phyloP scores from a whole-genome alignment of 345 rosid genomes.

The Dimocarpus longan region DNA sequence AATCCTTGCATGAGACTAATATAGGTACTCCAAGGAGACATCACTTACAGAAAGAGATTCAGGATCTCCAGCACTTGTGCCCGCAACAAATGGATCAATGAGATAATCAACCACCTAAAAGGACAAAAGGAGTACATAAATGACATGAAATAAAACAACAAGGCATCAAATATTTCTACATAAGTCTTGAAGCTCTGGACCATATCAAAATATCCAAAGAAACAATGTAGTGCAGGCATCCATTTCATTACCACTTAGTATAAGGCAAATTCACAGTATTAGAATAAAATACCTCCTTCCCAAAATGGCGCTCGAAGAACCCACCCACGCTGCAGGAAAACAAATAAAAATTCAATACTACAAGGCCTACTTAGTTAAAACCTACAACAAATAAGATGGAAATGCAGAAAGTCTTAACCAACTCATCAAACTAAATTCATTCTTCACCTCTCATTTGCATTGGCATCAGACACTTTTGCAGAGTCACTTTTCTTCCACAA shows the following conservation, averaged over 20 bases:
- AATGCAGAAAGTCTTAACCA: neutral
- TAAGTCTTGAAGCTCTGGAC: constrained; percentile 2
- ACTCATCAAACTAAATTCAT: neutral
- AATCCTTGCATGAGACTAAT: constrained; percentile 19
- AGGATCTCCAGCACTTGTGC: constrained; percentile 88
- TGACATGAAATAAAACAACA: constrained; percentile 17
- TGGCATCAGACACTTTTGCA: constrained; percentile 39
- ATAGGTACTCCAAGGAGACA: constrained; percentile 11
- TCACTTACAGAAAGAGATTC: constrained; percentile 91
- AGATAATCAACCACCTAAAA: constrained; percentile 94
- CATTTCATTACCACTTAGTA: constrained; percentile 15
- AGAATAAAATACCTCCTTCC: constrained; percentile 65
- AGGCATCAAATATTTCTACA: neutral
- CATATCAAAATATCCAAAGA: neutral
- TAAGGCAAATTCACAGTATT: constrained; percentile 10
- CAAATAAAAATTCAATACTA: constrained; percentile 14
- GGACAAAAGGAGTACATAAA: constrained; percentile 15
- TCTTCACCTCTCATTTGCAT: constrained; percentile 55
- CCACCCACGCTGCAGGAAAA: constrained; percentile 62
- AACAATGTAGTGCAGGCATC: neutral
- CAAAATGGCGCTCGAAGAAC: constrained; percentile 84
- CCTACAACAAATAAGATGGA: neutral
- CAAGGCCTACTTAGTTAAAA: constrained; percentile 6
- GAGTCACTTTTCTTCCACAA: constrained; percentile 66
- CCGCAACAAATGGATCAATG: constrained; percentile 92